Conservation (phyloP, 495 filamentous ascomycete species). For the Thermothielavioides terrestris region DNA sequence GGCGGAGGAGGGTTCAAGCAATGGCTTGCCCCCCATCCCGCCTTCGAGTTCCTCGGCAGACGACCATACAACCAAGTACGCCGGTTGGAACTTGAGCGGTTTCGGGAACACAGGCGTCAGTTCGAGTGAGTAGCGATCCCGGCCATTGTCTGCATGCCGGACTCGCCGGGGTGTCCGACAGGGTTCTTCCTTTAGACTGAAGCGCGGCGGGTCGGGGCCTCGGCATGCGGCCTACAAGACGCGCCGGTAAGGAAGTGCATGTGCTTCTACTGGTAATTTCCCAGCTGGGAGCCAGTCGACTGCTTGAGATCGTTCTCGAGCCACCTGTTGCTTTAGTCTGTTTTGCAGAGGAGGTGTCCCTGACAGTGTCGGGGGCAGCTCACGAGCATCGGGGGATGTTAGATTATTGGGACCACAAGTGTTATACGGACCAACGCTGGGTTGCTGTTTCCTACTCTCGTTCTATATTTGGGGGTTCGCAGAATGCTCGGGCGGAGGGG, state of each 20-base stretch:
- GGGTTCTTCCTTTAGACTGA: not conserved
- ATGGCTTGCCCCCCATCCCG: constrained; percentile 26
- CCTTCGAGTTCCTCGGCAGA: constrained; percentile 13
- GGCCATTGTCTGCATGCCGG: too few species aligned
- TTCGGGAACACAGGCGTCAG: constrained; percentile 28
- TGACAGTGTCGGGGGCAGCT: constrained; percentile 2
- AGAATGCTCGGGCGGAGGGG: not conserved
- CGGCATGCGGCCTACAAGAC: not conserved
- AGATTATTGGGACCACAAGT: not conserved
- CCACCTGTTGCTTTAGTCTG: not conserved
- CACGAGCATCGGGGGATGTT: not conserved
- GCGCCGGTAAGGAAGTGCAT: not conserved
- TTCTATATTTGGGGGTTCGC: not conserved
- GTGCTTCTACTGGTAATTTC: not conserved
- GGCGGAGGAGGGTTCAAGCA: constrained; percentile 13
- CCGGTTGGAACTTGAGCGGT: constrained; percentile 29
- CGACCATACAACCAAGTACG: constrained; percentile 15
- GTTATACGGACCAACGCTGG: not conserved
- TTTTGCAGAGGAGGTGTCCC: not conserved
- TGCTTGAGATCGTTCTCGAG: not conserved
- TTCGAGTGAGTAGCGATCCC: constrained; percentile 16
- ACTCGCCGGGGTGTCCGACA: too few species aligned
- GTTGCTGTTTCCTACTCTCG: not conserved
- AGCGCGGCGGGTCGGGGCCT: not conserved
- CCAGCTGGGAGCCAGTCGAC: not conserved